Conservation (phyloP, 805 yeast species). For the Vanderwaltozyma yarrowii region DNA sequence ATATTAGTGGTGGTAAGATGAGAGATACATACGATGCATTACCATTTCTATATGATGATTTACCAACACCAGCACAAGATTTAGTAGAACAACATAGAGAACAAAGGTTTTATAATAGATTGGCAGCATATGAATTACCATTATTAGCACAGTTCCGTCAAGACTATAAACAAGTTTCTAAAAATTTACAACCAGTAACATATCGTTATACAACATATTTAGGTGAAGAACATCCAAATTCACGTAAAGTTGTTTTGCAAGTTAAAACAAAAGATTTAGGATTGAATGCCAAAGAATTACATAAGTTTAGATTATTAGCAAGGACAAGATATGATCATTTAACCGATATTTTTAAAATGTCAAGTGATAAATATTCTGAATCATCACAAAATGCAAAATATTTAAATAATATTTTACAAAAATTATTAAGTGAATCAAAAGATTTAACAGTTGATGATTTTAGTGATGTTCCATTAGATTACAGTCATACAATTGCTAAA, state of each 20-base stretch:
- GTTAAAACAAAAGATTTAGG: conserved; percentile 45
- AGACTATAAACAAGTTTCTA: conserved; percentile 44
- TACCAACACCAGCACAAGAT: conserved; percentile 63
- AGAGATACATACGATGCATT: conserved; percentile 33
- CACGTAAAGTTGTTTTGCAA: conserved; percentile 51
- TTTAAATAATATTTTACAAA: conserved; percentile 52
- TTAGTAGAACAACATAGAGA: conserved; percentile 61
- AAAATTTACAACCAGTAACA: conserved; percentile 41
- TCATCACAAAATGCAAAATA: conserved; percentile 80
- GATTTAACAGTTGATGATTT: conserved; percentile 47
- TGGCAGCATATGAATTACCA: conserved; percentile 91
- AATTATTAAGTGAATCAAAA: conserved; percentile 54
- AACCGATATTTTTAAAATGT: conserved; percentile 50
- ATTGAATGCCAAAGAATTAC: conserved; percentile 43
- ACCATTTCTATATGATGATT: conserved; percentile 51
- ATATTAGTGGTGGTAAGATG: conserved; percentile 30
- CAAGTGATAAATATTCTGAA: conserved; percentile 56
- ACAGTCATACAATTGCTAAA: conserved; percentile 50
- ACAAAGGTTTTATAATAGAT: conserved; percentile 64
- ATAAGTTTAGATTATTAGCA: conserved; percentile 69
- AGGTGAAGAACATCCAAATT: conserved; percentile 49
- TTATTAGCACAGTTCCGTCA: conserved; percentile 65
- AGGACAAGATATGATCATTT: conserved; percentile 64
- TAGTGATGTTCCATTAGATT: conserved; percentile 73
- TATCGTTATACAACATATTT: conserved; percentile 65